phyloP scores from a whole-genome alignment of 306 rosid species.

The Corylus avellana region DNA sequence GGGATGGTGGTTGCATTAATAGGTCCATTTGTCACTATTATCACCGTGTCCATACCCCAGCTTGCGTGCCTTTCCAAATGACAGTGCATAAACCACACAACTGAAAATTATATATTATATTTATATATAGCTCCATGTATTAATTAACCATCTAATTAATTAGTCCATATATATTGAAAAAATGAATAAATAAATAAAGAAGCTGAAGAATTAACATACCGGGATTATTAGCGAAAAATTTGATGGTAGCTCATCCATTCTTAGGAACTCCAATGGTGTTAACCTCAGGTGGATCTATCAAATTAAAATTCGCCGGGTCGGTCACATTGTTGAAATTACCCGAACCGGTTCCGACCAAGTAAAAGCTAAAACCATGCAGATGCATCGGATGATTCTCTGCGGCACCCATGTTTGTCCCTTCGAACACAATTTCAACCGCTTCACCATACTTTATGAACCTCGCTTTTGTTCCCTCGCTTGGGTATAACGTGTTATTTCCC shows the following conservation, averaged over 20 bases:
- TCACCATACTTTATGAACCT: slow-evolving; percentile 34
- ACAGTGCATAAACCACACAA: slow-evolving; percentile 7
- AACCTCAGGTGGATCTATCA: slow-evolving; percentile 34
- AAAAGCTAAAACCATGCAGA: slow-evolving; percentile 35
- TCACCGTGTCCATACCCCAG: slow-evolving; percentile 5
- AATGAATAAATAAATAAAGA: too few species aligned
- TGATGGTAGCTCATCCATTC: slow-evolving; percentile 34
- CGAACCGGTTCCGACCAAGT: slow-evolving; percentile 29
- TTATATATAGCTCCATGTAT: too few species aligned
- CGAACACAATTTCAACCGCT: slow-evolving; percentile 41
- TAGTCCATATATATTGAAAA: too few species aligned
- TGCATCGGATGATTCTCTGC: slow-evolving; percentile 33
- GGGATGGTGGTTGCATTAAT: background rate
- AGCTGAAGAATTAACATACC: slow-evolving; percentile 6
- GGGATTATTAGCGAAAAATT: slow-evolving; percentile 34
- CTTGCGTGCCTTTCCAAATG: slow-evolving; percentile 14
- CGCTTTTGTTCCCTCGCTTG: slow-evolving; percentile 38
- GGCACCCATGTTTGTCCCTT: slow-evolving; percentile 40
- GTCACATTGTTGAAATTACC: slow-evolving; percentile 26
- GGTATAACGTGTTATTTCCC: slow-evolving; percentile 5
- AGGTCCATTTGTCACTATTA: slow-evolving; percentile 1
- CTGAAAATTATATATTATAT: background rate
- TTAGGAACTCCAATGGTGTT: slow-evolving; percentile 30
- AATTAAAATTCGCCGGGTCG: slow-evolving; percentile 17
- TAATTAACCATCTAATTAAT: too few species aligned